Evolutionary conservation across 2,329 filamentous ascomycete genomes (phyloP).

Genomic region (Dothideomycetes sp.): DNA sequence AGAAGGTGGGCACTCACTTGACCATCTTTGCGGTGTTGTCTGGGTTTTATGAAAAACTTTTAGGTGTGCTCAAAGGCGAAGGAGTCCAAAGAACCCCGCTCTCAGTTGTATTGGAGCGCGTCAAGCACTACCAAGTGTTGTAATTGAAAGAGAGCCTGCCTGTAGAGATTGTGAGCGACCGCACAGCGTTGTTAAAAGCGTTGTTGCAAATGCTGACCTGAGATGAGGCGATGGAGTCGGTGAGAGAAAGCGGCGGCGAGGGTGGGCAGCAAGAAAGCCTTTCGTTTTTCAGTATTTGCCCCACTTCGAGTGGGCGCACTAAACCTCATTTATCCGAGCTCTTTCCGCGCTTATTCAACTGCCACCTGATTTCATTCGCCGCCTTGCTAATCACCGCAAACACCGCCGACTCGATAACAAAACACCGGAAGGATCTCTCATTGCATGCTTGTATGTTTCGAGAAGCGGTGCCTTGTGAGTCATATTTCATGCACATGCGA

Average conservation of each 20-base stretch:
- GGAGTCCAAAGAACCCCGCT: slow-evolving; percentile 16
- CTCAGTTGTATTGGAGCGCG: slow-evolving; percentile 14
- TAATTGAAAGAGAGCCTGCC: slow-evolving; percentile 16
- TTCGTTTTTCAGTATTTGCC: neutral
- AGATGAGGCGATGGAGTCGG: slow-evolving; percentile 1
- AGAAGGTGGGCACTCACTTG: slow-evolving; percentile 62
- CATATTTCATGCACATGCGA: too few species aligned
- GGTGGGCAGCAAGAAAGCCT: neutral
- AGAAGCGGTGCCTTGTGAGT: too few species aligned
- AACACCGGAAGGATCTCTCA: too few species aligned
- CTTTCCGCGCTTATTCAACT: neutral
- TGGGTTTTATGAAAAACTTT: slow-evolving; percentile 16
- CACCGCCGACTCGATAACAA: too few species aligned
- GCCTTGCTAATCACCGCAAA: too few species aligned
- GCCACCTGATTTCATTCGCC: neutral
- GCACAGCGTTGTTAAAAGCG: slow-evolving; percentile 5
- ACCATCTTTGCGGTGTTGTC: slow-evolving; percentile 91
- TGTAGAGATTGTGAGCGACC: slow-evolving; percentile 8
- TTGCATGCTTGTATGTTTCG: too few species aligned
- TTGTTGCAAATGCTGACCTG: slow-evolving; percentile 3
- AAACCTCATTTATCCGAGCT: neutral
- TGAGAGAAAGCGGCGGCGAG: slow-evolving; percentile 1
- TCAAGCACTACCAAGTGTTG: slow-evolving; percentile 8
- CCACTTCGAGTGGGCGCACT: neutral
- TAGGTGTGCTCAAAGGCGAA: slow-evolving; percentile 9